Base-by-base conservation (phyloP, 2,329 filamentous ascomycete species). In the Cercospora nicotianae region DNA sequence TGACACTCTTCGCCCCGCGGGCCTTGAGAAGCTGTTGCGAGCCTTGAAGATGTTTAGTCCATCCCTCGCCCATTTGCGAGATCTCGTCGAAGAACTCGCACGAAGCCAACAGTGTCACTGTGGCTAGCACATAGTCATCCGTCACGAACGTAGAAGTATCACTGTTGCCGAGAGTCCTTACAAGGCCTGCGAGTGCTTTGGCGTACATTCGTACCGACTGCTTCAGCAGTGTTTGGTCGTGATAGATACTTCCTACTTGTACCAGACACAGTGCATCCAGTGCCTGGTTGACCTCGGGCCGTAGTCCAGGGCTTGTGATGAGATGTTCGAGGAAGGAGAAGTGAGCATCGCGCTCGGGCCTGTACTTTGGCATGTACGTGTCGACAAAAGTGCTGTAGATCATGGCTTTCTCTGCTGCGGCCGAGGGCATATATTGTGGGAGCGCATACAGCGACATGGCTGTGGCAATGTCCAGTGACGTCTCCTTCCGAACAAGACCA, bases 81-180 rank as follows among this genome's bases (percentile, higher is more conserved):
- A 78, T 76, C 45, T 77, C 72, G 33, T 76, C 74, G 68, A 73
- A 78, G 42, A 77, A 73, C 61, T 76, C 76, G 61, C 76, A 78
- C 5, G 69, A 69, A 9, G 71, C 75, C 16, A 78, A 66, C 4
- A 77, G 64, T 10, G 69, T 72, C 20, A 74, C 74, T 6, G 76
- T 74, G 9, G 75, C 76, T 9, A 78, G 66, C 18, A 75, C 66
- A 45, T 75, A 74, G 59, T 78, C 76, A 12, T 74, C 73, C 8
- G 65, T 59, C 16, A 73, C 58, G 16, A 69, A 68, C 3, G 45
- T 13, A 7, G 61, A 53, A 12, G 57, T 63, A 30, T 66, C 64
- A 10, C 51, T 62, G 5, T 36, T 67, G n/a, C 66, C 61, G 1
- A 77, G 63, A 3, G 71, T 71, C 55, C 68, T 60, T 1, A 69